A percentile compares a stretch with the other conserved stretches of the same genome.
These are phyloP conservation scores for Spinellus fusiger DNA, from an alignment of 192 early-diverging fungal genomes.

Conservation along the genomic window DNA sequence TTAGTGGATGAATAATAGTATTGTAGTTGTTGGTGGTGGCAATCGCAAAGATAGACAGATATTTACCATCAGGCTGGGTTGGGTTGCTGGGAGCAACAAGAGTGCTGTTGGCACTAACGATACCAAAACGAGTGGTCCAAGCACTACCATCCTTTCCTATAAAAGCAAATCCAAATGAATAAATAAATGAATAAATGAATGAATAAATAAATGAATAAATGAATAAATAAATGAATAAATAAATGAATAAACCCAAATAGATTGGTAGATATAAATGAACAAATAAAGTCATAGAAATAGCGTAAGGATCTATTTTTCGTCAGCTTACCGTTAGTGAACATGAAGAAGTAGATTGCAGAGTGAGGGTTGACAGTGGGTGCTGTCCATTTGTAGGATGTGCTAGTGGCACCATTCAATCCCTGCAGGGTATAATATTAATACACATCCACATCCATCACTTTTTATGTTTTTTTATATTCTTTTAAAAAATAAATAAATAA, in stretches of 20 bases:
- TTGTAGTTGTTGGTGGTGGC: too few species aligned
- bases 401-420: constrained; percentile 15
- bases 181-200: too few species aligned
- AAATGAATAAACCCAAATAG: too few species aligned
- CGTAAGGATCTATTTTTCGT: not conserved
- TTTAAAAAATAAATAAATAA: not conserved
- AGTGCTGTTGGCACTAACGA: constrained; percentile 9
- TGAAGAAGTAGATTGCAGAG: constrained; percentile 36
- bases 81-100: constrained; percentile 10
- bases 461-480: not conserved
- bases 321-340: constrained; percentile 29
- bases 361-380: constrained; percentile 24
- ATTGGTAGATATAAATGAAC: not conserved
- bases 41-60: too few species aligned
- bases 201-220: too few species aligned
- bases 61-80: constrained; percentile 19
- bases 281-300: not conserved
- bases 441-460: too few species aligned
- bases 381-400: constrained; percentile 7
- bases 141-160: constrained; percentile 16
- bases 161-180: not conserved
- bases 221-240: too few species aligned
- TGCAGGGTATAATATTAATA: not conserved
- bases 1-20: too few species aligned
- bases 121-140: constrained; percentile 36